Conservation (phyloP, 495 filamentous ascomycete species). For the Neurospora cerealis region DNA sequence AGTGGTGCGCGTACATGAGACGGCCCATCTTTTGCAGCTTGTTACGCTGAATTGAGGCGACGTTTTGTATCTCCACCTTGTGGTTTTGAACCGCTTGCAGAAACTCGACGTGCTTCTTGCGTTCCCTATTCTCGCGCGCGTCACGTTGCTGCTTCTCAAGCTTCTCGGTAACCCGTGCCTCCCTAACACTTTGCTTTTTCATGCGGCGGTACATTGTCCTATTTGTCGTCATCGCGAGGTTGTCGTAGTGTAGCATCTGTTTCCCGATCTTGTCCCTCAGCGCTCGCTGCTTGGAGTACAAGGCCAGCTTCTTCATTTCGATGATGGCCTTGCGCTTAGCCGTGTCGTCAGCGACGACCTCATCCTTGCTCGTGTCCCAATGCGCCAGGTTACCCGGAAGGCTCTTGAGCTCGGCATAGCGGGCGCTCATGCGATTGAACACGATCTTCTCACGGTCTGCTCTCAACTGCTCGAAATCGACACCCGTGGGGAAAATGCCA, state of each 20-base stretch:
- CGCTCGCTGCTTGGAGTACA: conserved; percentile 75
- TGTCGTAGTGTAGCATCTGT: conserved; percentile 87
- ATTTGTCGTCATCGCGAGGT: conserved; percentile 91
- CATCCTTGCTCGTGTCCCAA: conserved; percentile 70
- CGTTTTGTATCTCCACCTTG: conserved; percentile 33
- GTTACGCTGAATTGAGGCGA: conserved; percentile 28
- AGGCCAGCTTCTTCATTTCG: conserved; percentile 77
- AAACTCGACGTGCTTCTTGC: conserved; percentile 91
- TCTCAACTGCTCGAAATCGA: conserved; percentile 70
- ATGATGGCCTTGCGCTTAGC: conserved; percentile 84
- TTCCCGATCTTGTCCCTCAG: conserved; percentile 76
- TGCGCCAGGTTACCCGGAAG: conserved; percentile 72
- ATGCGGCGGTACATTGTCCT: conserved; percentile 78
- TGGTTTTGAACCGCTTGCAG: conserved; percentile 59
- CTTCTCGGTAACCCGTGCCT: conserved; percentile 95
- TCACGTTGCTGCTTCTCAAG: conserved; percentile 97
- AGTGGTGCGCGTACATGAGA: conserved; percentile 77
- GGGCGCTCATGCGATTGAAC: conserved; percentile 77
- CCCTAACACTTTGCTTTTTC: conserved; percentile 94
- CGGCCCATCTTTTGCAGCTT: conserved; percentile 79
- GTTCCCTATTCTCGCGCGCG: conserved; percentile 84
- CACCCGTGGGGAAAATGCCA: conserved; percentile 78
- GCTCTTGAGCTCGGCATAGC: conserved; percentile 72
- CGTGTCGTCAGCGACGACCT: conserved; percentile 63
- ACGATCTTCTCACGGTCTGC: conserved; percentile 79